phyloP scores from a whole-genome alignment of 2,329 filamentous ascomycete genomes.

The Paracoccidioides brasiliensis region DNA sequence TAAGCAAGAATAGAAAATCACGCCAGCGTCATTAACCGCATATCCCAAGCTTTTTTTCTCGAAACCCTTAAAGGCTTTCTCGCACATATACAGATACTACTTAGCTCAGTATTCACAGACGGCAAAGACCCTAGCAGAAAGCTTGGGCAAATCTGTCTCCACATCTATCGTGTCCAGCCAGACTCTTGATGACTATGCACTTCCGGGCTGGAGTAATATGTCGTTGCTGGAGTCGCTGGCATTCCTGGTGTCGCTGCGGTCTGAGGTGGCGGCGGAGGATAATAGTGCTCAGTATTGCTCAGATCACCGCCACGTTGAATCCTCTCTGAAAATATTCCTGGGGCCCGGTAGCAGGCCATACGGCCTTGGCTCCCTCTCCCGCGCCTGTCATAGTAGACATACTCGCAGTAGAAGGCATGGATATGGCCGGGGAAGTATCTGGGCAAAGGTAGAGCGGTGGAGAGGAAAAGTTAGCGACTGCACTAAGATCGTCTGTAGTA shows the following conservation, averaged over 20 bases:
- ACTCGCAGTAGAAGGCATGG: conserved; percentile 70
- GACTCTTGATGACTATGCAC: not conserved
- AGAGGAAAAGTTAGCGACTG: not conserved
- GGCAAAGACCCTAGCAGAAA: no score
- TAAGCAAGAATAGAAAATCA: no score
- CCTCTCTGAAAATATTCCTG: conserved; percentile 29
- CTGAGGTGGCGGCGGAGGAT: conserved; percentile 3
- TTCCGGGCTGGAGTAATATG: no score
- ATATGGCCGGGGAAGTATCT: conserved; percentile 67
- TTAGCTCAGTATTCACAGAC: no score
- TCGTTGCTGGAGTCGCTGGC: not conserved
- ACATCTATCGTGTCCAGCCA: not conserved
- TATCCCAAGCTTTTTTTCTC: no score
- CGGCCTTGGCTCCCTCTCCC: conserved; percentile 15
- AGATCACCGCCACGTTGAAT: conserved; percentile 26
- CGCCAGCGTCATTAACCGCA: no score
- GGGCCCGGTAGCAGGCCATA: conserved; percentile 15
- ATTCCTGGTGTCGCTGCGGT: not conserved
- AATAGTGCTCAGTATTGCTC: conserved; percentile 12
- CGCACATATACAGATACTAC: no score
- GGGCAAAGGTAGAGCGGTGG: not conserved
- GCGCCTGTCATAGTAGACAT: conserved; percentile 64
- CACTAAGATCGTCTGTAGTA: not conserved
- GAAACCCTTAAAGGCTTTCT: no score
- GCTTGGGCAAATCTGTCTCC: no score